These are phyloP conservation scores for Saccharomyces hybrid DNA, from an alignment of 1,139 yeast genomes.

Conservation along the genomic window DNA sequence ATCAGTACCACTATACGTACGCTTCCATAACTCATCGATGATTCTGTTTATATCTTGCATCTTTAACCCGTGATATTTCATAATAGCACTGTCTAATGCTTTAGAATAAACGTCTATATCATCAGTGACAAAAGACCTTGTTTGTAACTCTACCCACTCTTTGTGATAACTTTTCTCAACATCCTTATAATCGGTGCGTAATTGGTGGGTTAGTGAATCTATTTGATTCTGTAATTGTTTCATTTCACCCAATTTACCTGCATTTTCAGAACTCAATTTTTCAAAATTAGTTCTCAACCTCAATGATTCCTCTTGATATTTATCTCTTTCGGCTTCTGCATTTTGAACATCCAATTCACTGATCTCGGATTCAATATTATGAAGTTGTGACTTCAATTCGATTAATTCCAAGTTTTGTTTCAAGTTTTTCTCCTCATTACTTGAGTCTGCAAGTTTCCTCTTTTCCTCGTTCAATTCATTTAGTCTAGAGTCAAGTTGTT, in stretches of 20 bases:
- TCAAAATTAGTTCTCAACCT: conserved; percentile 49
- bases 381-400: conserved; percentile 34
- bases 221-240: conserved; percentile 76
- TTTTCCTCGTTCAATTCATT: conserved; percentile 28
- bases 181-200: conserved; percentile 61
- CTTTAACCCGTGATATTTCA: conserved; percentile 84
- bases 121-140: conserved; percentile 70
- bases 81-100: conserved; percentile 86
- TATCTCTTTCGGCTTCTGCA: conserved; percentile 58
- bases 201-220: conserved; percentile 45
- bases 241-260: conserved; percentile 78
- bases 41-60: conserved; percentile 90
- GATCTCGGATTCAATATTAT: conserved; percentile 34
- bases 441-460: conserved; percentile 40
- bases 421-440: conserved; percentile 45
- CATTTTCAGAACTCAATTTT: conserved; percentile 55
- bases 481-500: conserved; percentile 17
- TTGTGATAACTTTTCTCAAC: conserved; percentile 58
- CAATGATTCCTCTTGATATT: conserved; percentile 54
- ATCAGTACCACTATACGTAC: conserved; percentile 91
- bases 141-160: conserved; percentile 71
- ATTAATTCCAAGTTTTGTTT: conserved; percentile 49
- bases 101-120: conserved; percentile 77
- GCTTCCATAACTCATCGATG: conserved; percentile 86
- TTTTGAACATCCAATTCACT: conserved; percentile 42